A percentile compares a stretch with the other conserved stretches of the same genome.
Conservation (phyloP, 768 basidiomycete genomes). For the Tricholomella constricta region DNA sequence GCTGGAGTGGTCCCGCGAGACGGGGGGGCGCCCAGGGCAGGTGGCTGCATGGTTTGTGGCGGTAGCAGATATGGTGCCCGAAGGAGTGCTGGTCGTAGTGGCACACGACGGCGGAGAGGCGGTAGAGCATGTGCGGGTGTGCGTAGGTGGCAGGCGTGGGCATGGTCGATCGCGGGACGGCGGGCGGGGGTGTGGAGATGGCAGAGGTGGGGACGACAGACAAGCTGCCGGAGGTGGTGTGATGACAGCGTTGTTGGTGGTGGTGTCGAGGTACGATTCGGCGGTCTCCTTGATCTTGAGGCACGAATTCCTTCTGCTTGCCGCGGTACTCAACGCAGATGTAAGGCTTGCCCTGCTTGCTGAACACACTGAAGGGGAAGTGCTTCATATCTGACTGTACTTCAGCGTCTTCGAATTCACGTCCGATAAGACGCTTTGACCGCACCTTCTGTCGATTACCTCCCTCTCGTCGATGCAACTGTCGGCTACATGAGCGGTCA, state of each 20-base stretch:
- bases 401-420: constrained; percentile 84
- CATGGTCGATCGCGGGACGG: constrained; percentile 49
- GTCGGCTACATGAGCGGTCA: too few relatives aligned
- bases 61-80: constrained; percentile 92
- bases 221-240: constrained; percentile 79
- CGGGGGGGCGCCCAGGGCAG: constrained; percentile 37
- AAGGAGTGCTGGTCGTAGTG: constrained; percentile 93
- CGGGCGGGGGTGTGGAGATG: constrained; percentile 65
- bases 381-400: constrained; percentile 86
- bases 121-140: constrained; percentile 72
- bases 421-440: constrained; percentile 98
- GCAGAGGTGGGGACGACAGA: constrained; percentile 68
- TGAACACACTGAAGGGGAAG: constrained; percentile 93
- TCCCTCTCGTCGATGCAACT: too few relatives aligned
- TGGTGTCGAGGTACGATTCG: constrained; percentile 90
- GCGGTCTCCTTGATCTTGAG: constrained; percentile 98
- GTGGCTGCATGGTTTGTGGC: constrained; percentile 71
- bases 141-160: constrained; percentile 58
- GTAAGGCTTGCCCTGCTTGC: constrained; percentile 87
- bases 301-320: constrained; percentile 90
- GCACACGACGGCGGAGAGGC: constrained; percentile 83
- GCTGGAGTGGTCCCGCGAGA: constrained; percentile 30
- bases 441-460: too few relatives aligned
- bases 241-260: constrained; percentile 90
- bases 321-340: constrained; percentile 90